Percentiles rank a stretch among this genome's conserved stretches.
phyloP scores from a whole-genome alignment of 805 yeast genomes.

The Zygoascus biomembranicola region DNA sequence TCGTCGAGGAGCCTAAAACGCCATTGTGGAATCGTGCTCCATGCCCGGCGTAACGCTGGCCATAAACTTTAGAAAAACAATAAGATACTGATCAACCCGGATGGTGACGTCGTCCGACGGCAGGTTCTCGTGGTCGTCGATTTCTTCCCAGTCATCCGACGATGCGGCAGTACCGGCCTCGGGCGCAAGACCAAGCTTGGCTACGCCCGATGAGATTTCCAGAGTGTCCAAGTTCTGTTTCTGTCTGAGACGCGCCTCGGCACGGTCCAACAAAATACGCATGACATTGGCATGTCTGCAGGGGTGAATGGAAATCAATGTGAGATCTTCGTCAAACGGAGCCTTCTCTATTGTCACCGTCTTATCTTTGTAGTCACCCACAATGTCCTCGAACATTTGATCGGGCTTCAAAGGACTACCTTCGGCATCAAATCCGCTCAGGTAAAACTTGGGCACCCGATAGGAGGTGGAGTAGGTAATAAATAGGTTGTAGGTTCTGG shows the following conservation, averaged over 20 bases:
- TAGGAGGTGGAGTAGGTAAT: constrained; percentile 92
- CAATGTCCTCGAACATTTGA: constrained; percentile 91
- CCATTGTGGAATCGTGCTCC: constrained; percentile 98
- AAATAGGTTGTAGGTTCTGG: constrained; percentile 75
- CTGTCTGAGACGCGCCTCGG: constrained; percentile 36
- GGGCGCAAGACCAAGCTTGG: constrained; percentile 35
- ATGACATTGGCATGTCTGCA: constrained; percentile 93
- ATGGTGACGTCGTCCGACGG: constrained; percentile 35
- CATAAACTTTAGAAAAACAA: constrained; percentile 85
- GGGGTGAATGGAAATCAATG: constrained; percentile 86
- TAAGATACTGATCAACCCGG: constrained; percentile 83
- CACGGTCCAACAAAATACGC: constrained; percentile 75
- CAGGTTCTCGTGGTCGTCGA: constrained; percentile 29
- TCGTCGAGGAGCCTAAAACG: constrained; percentile 22
- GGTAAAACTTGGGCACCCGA: constrained; percentile 88
- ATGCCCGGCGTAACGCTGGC: constrained; percentile 97
- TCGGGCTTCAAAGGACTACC: constrained; percentile 83
- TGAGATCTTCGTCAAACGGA: constrained; percentile 69
- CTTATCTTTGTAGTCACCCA: constrained; percentile 85
- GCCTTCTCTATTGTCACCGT: constrained; percentile 94
- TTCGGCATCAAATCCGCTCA: constrained; percentile 75
- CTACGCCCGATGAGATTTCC: constrained; percentile 30
- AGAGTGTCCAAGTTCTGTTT: constrained; percentile 14
- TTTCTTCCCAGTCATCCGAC: constrained; percentile 51
- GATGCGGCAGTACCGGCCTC: constrained; percentile 9